phyloP scores from a whole-genome alignment of 352 stramenopile genomes.

The Pythium plurisporium region DNA sequence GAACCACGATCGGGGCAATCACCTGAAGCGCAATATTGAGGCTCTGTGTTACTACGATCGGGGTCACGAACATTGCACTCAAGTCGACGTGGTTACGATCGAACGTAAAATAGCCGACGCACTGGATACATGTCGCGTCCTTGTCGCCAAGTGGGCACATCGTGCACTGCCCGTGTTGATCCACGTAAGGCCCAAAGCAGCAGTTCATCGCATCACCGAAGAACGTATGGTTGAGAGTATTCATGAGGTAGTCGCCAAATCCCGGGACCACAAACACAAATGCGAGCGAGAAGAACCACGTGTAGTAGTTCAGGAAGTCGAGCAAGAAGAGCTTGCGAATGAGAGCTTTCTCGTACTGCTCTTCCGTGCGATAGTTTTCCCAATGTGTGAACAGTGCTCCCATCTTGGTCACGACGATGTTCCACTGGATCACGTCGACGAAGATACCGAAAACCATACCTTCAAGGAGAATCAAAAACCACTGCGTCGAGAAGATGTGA shows the following conservation, averaged over 20 bases:
- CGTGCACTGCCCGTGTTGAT: constrained; percentile 60
- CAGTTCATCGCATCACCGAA: constrained; percentile 83
- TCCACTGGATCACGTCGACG: constrained; percentile 87
- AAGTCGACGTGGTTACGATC: constrained; percentile 81
- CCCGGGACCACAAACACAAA: constrained; percentile 87
- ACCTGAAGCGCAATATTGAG: constrained; percentile 74
- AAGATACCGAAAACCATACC: constrained; percentile 85
- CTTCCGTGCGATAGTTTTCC: constrained; percentile 85
- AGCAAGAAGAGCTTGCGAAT: constrained; percentile 83
- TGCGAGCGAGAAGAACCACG: constrained; percentile 88
- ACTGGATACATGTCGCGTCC: constrained; percentile 68
- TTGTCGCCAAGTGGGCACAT: constrained; percentile 62
- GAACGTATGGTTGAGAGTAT: constrained; percentile 78
- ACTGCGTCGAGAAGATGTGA: constrained; percentile 81
- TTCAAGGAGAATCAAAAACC: constrained; percentile 77
- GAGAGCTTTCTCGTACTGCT: constrained; percentile 79
- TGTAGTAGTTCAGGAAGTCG: constrained; percentile 91
- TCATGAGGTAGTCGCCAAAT: constrained; percentile 79
- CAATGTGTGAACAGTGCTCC: constrained; percentile 78
- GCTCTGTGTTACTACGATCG: constrained; percentile 79
- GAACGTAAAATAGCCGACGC: constrained; percentile 78
- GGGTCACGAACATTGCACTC: constrained; percentile 82
- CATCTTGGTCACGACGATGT: constrained; percentile 88
- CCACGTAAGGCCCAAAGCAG: constrained; percentile 83
- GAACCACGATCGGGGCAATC: constrained; percentile 64